Conservation (phyloP, 2,329 filamentous ascomycete genomes). For the Aspergillus puulaauensis region DNA sequence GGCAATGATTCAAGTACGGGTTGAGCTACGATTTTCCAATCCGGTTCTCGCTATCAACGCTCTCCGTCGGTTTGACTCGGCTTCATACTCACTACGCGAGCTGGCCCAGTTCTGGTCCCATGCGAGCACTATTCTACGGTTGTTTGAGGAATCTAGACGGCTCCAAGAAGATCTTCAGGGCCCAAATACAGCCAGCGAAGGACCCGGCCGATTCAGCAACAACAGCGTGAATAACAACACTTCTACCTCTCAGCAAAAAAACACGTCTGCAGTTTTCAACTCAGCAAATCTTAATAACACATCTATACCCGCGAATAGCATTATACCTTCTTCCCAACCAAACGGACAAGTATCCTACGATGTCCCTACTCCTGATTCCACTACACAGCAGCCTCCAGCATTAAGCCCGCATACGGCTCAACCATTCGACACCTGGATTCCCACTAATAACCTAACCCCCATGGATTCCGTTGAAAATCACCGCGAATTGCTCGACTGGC, state of each 20-base stretch:
- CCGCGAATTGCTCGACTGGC: constrained; percentile 41
- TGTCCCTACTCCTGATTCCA: constrained; percentile 32
- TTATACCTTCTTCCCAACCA: constrained; percentile 20
- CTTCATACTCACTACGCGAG: constrained; percentile 41
- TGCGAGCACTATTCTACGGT: constrained; percentile 42
- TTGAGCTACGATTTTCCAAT: constrained; percentile 47
- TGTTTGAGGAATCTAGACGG: constrained; percentile 46
- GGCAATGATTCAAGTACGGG: constrained; percentile 48
- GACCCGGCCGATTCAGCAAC: constrained; percentile 29
- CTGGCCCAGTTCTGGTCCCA: constrained; percentile 45
- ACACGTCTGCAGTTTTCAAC: background rate
- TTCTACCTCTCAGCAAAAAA: background rate
- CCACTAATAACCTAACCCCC: constrained; percentile 25
- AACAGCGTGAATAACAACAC: constrained; percentile 1
- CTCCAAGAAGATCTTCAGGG: constrained; percentile 40
- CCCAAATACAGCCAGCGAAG: constrained; percentile 33
- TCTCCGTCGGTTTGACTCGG: constrained; percentile 45
- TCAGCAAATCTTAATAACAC: constrained; percentile 2
- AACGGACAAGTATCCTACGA: constrained; percentile 24
- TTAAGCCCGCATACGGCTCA: constrained; percentile 9
- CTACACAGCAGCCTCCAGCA: constrained; percentile 24
- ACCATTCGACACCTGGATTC: constrained; percentile 35
- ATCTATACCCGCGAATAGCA: constrained; percentile 18
- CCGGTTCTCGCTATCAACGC: constrained; percentile 47
- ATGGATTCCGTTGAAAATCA: constrained; percentile 34